Conservation (phyloP, 192 early-diverging fungal genomes). For the Spinellus fusiger region DNA sequence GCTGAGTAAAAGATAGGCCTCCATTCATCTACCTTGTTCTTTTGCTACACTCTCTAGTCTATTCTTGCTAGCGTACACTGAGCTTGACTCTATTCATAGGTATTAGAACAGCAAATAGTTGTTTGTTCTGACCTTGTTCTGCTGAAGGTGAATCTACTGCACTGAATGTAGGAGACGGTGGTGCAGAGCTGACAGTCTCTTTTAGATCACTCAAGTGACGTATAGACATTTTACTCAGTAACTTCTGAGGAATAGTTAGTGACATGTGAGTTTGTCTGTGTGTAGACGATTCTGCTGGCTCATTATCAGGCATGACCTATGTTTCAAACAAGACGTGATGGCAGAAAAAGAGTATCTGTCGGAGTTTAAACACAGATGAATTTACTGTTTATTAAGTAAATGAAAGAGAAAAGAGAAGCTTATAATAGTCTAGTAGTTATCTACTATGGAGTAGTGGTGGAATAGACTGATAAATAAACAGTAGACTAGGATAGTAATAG, state of each 20-base stretch:
- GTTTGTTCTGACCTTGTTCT: no score
- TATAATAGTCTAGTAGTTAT: no score
- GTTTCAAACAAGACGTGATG: neutral
- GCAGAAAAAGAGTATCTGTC: no score
- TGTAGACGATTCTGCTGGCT: neutral
- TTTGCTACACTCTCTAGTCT: neutral
- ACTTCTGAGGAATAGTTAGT: conserved; percentile 2
- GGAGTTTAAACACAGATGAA: no score
- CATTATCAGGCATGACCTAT: conserved; percentile 5
- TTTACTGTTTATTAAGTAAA: no score
- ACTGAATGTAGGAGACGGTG: neutral
- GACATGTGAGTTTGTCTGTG: neutral
- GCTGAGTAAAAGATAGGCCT: neutral
- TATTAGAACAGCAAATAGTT: no score
- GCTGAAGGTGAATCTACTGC: neutral
- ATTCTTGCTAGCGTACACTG: neutral
- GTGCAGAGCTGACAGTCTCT: neutral
- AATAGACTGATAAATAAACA: no score
- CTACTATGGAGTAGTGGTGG: no score
- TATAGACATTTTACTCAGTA: conserved; percentile 7
- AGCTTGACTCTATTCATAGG: neutral
- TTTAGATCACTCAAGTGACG: neutral
- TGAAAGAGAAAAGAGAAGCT: no score
- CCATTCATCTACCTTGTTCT: neutral
- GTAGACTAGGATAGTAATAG: no score